phyloP scores from a whole-genome alignment of 306 rosid genomes.

The Heteromeles arbutifolia region DNA sequence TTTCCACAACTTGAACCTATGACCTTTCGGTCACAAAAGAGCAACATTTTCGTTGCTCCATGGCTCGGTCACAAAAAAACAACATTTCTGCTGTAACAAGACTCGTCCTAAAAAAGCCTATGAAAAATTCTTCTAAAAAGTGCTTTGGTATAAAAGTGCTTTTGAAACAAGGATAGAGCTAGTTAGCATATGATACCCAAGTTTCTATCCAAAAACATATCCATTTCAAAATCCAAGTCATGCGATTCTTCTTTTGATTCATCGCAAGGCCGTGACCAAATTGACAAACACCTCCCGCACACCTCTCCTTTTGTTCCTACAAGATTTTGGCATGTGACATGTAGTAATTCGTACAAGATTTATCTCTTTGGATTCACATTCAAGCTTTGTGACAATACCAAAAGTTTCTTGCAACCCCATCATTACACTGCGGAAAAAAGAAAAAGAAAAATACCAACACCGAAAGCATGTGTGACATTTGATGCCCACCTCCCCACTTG shows the following conservation, averaged over 20 bases:
- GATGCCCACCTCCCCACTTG: conserved; percentile 27
- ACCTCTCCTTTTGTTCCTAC: conserved; percentile 12
- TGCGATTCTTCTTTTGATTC: conserved; percentile 33
- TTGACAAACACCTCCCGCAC: conserved; percentile 19
- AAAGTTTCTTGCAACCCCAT: conserved; percentile 22
- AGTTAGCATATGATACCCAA: conserved; percentile 14
- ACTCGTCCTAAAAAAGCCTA: neutral
- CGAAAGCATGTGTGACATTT: conserved; percentile 25
- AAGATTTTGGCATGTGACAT: conserved; percentile 9
- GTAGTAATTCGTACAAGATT: neutral
- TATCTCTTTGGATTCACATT: conserved; percentile 15
- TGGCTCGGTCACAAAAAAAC: too few relatives aligned
- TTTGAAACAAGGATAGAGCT: neutral
- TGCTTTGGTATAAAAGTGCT: neutral
- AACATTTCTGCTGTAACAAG: too few relatives aligned
- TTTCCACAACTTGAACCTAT: too few relatives aligned
- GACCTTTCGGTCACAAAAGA: too few relatives aligned
- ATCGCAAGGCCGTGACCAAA: conserved; percentile 39
- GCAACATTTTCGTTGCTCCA: too few relatives aligned
- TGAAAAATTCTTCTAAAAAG: neutral
- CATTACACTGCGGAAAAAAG: conserved; percentile 6
- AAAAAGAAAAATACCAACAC: neutral
- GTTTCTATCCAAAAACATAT: conserved; percentile 31
- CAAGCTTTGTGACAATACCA: conserved; percentile 21
- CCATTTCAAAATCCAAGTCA: conserved; percentile 18